Evolutionary conservation across 2,329 filamentous ascomycete species (phyloP).

Genomic region (Microdochium paspali): DNA sequence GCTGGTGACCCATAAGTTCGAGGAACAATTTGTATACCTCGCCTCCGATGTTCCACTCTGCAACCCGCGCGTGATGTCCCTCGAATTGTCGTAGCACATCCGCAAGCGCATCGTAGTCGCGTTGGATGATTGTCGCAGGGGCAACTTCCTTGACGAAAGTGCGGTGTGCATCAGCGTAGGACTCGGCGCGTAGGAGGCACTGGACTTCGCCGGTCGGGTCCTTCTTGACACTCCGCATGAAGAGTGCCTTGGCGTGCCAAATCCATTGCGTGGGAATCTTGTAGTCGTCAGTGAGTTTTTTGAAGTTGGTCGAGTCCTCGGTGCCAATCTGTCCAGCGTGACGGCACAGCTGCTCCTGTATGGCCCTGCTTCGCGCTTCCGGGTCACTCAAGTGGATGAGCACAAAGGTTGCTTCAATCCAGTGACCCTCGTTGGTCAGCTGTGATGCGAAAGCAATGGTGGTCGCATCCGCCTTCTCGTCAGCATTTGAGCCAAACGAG

Average conservation of each 20-base stretch:
- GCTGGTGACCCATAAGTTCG: constrained; percentile 32
- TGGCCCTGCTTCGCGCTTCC: constrained; percentile 51
- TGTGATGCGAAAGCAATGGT: constrained; percentile 57
- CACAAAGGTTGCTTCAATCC: constrained; percentile 66
- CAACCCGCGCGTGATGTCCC: constrained; percentile 48
- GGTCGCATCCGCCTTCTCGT: constrained; percentile 55
- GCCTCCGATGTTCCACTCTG: constrained; percentile 71
- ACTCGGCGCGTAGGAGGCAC: constrained; percentile 69
- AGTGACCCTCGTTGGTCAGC: constrained; percentile 54
- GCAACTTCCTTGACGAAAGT: constrained; percentile 76
- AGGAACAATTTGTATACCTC: constrained; percentile 65
- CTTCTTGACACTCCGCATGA: constrained; percentile 64
- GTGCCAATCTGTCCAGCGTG: constrained; percentile 60
- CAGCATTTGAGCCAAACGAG: constrained; percentile 41
- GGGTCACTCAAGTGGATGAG: constrained; percentile 63
- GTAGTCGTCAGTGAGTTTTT: constrained; percentile 51
- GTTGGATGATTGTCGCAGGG: constrained; percentile 71
- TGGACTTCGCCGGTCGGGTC: constrained; percentile 64
- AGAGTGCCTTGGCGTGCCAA: constrained; percentile 77
- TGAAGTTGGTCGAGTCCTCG: constrained; percentile 46
- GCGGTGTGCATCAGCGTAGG: constrained; percentile 73
- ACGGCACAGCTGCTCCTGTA: constrained; percentile 65
- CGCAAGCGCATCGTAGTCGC: constrained; percentile 63
- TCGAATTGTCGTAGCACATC: constrained; percentile 65
- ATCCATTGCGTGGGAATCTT: constrained; percentile 71